A percentile compares a stretch with the other conserved stretches of the same genome.
These are phyloP conservation scores for Naganishia sp. DNA, from an alignment of 1,284 basidiomycete genomes.

Conservation along the genomic window DNA sequence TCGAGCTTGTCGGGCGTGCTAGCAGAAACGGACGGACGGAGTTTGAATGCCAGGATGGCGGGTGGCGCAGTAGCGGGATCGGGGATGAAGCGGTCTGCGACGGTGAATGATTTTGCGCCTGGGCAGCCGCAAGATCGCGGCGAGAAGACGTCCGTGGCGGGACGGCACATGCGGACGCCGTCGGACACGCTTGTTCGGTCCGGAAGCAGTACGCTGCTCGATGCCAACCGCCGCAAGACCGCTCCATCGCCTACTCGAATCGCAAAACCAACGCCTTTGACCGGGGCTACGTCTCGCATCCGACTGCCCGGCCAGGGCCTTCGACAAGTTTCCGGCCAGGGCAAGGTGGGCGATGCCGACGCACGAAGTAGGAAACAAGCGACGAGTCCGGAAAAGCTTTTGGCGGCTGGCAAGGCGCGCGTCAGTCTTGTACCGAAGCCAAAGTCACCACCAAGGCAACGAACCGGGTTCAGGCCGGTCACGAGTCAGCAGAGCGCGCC, in stretches of 20 bases:
- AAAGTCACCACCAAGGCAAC: neutral
- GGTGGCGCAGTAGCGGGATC: neutral
- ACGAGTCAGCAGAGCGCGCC: conserved; percentile 1
- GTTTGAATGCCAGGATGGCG: neutral
- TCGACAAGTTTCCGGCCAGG: conserved; percentile 19
- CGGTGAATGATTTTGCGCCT: conserved; percentile 16
- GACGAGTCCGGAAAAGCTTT: conserved; percentile 20
- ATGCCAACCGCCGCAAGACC: neutral
- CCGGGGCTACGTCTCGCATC: neutral
- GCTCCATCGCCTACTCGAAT: neutral
- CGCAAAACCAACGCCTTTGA: neutral
- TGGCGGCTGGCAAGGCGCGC: conserved; percentile 1
- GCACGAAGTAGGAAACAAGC: conserved; percentile 21
- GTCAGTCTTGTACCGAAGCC: neutral
- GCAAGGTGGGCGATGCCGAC: conserved; percentile 1
- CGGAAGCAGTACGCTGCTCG: neutral
- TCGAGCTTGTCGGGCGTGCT: conserved; percentile 9
- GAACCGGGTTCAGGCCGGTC: conserved; percentile 11
- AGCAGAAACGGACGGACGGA: conserved; percentile 13
- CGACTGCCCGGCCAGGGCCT: conserved; percentile 18
- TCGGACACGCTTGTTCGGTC: neutral
- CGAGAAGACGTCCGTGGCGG: neutral
- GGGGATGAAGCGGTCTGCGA: conserved; percentile 11
- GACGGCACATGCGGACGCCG: neutral
- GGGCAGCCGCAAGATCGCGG: neutral